These are phyloP conservation scores for Triticum timopheevii DNA, from an alignment of 176 grass and related monocot genomes.

Conservation along the genomic window DNA sequence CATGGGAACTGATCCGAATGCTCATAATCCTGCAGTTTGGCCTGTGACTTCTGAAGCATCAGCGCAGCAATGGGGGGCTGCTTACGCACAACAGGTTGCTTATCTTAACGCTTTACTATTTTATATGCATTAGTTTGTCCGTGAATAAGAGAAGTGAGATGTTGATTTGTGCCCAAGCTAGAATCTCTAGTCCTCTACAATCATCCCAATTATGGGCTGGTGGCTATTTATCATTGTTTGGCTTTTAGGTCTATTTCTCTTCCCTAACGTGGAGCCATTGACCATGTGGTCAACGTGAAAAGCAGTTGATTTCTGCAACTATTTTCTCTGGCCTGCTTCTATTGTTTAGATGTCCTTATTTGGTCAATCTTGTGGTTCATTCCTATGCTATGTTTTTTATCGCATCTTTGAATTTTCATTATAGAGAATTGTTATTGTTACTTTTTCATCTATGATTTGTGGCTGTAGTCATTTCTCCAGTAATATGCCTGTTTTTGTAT, in stretches of 20 bases:
- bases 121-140: background rate
- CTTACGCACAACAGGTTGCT: constrained; percentile 65
- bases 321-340: background rate
- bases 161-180: background rate
- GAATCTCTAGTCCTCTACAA: background rate
- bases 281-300: background rate
- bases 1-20: constrained; percentile 64
- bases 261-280: background rate
- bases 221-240: background rate
- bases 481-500: background rate
- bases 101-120: constrained; percentile 8
- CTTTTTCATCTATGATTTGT: background rate
- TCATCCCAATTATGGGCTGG: background rate
- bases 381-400: background rate
- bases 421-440: background rate
- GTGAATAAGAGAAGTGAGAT: background rate
- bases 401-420: background rate
- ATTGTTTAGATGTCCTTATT: background rate
- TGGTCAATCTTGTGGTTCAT: background rate
- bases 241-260: background rate
- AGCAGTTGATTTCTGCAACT: background rate
- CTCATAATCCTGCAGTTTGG: constrained; percentile 60
- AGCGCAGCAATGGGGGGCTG: constrained; percentile 49
- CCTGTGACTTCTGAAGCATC: constrained; percentile 48
- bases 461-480: background rate